Evolutionary conservation across 805 yeast species (phyloP).

Genomic region (Cyberlindnera samutprakarnensis): DNA sequence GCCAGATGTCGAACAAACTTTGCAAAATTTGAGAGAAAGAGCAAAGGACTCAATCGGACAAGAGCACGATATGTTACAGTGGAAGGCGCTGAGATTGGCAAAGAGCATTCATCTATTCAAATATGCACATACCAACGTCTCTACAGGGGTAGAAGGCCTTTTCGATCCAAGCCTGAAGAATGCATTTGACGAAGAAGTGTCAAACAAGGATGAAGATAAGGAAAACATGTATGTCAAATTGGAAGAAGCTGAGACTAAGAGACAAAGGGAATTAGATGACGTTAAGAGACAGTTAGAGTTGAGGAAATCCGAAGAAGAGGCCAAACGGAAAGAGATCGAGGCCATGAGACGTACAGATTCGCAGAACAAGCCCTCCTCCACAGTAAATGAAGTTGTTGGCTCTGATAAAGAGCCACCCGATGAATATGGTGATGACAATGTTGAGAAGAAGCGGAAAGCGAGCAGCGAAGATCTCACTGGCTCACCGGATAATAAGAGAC

Average conservation of each 20-base stretch:
- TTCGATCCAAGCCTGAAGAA: conserved; percentile 23
- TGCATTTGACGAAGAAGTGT: conserved; percentile 6
- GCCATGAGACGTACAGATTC: conserved; percentile 2
- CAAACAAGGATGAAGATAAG: conserved; percentile 8
- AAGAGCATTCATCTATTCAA: conserved; percentile 30
- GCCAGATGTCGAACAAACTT: conserved; percentile 1
- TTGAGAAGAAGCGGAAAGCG: conserved; percentile 15
- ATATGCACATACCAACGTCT: conserved; percentile 28
- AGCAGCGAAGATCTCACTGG: conserved; percentile 12
- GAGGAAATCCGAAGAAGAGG: conserved; percentile 5
- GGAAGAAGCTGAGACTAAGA: conserved; percentile 16
- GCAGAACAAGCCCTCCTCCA: too few relatives aligned
- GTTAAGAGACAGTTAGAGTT: conserved; percentile 8
- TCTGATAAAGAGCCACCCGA: background rate
- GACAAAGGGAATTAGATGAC: conserved; percentile 8
- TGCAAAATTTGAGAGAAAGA: conserved; percentile 3
- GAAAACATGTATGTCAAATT: conserved; percentile 9
- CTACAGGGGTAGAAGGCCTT: conserved; percentile 31
- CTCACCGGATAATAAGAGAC: conserved; percentile 15
- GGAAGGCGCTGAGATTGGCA: conserved; percentile 38
- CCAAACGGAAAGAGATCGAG: conserved; percentile 1
- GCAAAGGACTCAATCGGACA: too few relatives aligned
- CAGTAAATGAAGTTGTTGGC: background rate
- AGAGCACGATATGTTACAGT: conserved; percentile 24
- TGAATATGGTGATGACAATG: background rate